These are phyloP conservation scores for Priceomyces castillae DNA, from an alignment of 805 yeast genomes.

Conservation along the genomic window DNA sequence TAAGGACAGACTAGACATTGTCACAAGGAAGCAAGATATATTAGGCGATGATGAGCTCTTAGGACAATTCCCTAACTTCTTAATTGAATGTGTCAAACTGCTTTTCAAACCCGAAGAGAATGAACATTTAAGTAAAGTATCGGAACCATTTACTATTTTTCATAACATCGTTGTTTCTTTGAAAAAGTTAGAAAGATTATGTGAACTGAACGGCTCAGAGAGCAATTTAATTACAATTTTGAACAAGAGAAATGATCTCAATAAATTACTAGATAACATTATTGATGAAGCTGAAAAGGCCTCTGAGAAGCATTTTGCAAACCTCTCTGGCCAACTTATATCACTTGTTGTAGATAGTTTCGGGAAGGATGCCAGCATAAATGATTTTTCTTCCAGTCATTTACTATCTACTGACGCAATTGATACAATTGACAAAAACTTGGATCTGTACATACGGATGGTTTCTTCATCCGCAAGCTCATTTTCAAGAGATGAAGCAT, in stretches of 20 bases:
- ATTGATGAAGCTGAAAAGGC: constrained; percentile 7
- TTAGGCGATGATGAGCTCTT: not conserved
- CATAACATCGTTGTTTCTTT: constrained; percentile 26
- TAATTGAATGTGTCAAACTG: constrained; percentile 6
- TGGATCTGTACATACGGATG: constrained; percentile 25
- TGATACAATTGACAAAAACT: constrained; percentile 25
- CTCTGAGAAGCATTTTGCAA: constrained; percentile 8
- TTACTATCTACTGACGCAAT: constrained; percentile 21
- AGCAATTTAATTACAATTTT: constrained; percentile 7
- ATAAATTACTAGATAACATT: constrained; percentile 7
- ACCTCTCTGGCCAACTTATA: not conserved
- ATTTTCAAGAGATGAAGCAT: constrained; percentile 4
- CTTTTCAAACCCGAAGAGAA: constrained; percentile 1
- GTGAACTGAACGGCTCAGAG: constrained; percentile 13
- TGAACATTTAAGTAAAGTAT: not conserved
- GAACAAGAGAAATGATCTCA: constrained; percentile 1
- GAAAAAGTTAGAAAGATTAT: constrained; percentile 20
- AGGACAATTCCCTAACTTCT: constrained; percentile 2
- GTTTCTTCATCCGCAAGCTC: constrained; percentile 10
- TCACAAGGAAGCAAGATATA: not conserved
- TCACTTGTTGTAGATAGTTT: not conserved
- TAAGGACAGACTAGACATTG: not conserved
- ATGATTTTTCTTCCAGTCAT: not conserved
- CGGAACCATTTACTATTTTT: constrained; percentile 14
- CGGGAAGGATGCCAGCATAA: not conserved